Base-by-base conservation (phyloP, 768 basidiomycete species). In the Lactarius hengduanensis region DNA sequence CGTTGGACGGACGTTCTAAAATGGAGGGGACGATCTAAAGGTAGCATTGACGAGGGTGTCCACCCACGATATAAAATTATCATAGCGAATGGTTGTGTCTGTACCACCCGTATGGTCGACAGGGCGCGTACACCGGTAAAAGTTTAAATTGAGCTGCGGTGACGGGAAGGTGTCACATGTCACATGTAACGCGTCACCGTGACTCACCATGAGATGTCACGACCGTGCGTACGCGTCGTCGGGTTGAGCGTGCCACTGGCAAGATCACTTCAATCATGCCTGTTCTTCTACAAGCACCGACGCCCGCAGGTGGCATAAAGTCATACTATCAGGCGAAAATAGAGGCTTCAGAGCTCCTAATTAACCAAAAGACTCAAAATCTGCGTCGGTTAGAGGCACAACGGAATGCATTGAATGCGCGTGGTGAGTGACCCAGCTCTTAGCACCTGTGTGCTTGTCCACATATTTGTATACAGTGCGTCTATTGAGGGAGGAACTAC, bases 351-450 rank as follows among this genome's bases (percentile, higher is more conserved):
- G 96, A 98, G 73, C 82, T 97, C 34, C 83, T 91, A 50, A 97
- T 98, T 70, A 97, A 96, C 77, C 88, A 94, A 77, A 96, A 95
- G 77, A 97, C 96, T 0, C 95, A 98, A 81, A 98, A 98, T 78
- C 75, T 99, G 63, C 83, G 96, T 28, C 91, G 96, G 63, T 79
- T 98, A 72, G 96, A 99, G 79, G 97, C 96, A 8, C 96, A 98
- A 76, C 83, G 97, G 67, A 99, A 99, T 84, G 93, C 96, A 10
- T 78, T 99, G 66, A 98, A 99, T 76, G 94, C 96, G 16, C 81
- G 94, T 82, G 95, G 95, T 95, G 65, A 59, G 83, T 73, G 16
- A 53, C 47, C 28, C 64, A 28, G 38, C 45, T 41, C 57, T 20
- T 65, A 26, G 30, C 11, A 56, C 26, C 55, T 40, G 9, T 38